phyloP scores from a whole-genome alignment of 169 alveolate genomes.

The Cryptosporidium bovis region DNA sequence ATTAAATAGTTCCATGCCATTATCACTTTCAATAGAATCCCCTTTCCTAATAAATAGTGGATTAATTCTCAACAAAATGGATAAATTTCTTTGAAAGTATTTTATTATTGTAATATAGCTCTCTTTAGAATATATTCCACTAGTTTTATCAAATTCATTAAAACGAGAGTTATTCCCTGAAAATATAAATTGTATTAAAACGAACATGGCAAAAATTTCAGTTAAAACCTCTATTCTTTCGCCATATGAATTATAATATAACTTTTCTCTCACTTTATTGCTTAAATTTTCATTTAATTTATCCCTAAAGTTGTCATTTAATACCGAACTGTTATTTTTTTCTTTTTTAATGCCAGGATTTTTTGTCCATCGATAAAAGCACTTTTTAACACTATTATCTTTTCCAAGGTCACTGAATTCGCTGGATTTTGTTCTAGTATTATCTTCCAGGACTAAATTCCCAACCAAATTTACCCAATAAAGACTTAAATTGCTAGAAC shows the following conservation, averaged over 20 bases:
- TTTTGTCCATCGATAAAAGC: neutral
- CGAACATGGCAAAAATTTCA: slow-evolving; percentile 26
- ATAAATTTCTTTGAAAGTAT: slow-evolving; percentile 23
- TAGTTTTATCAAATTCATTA: neutral
- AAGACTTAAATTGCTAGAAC: slow-evolving; percentile 6
- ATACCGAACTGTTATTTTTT: neutral
- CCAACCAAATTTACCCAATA: slow-evolving; percentile 22
- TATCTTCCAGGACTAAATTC: too few species aligned
- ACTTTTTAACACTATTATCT: neutral
- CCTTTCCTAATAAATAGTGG: neutral
- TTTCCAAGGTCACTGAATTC: neutral
- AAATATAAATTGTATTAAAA: slow-evolving; percentile 38
- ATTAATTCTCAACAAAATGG: slow-evolving; percentile 7
- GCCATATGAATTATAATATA: neutral
- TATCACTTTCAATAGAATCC: neutral
- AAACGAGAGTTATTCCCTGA: neutral
- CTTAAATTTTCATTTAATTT: neutral
- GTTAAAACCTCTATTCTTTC: slow-evolving; percentile 9
- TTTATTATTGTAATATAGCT: slow-evolving; percentile 28
- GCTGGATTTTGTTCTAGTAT: neutral
- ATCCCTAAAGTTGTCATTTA: neutral
- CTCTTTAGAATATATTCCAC: slow-evolving; percentile 19
- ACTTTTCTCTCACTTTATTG: neutral
- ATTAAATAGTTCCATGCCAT: too few species aligned
- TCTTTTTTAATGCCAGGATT: neutral